Conservation (phyloP, 331 rosid species). For the Ulmus americana region DNA sequence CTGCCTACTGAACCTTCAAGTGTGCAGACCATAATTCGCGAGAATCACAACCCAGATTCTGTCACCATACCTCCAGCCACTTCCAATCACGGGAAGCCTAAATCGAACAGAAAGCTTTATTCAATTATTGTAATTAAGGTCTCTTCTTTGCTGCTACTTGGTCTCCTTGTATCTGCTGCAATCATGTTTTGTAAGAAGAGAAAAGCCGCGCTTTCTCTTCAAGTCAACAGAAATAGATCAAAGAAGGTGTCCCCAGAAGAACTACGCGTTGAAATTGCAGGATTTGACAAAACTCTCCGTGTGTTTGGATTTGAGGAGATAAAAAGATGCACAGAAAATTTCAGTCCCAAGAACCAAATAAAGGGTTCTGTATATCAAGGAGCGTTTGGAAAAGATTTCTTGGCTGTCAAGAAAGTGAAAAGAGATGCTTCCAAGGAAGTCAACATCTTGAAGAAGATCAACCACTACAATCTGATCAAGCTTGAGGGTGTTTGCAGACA, state of each 20-base stretch:
- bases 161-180: conserved; percentile 4
- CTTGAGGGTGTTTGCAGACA: conserved; percentile 52
- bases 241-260: conserved; percentile 22
- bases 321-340: conserved; percentile 35
- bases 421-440: conserved; percentile 44
- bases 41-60: not conserved
- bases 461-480: conserved; percentile 58
- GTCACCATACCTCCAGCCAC: not conserved
- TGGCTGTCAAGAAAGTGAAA: conserved; percentile 39
- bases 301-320: conserved; percentile 44
- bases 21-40: conserved; percentile 27
- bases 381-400: conserved; percentile 26
- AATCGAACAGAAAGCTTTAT: conserved; percentile 11
- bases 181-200: conserved; percentile 27
- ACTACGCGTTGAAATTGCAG: conserved; percentile 43
- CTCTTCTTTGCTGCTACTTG: conserved; percentile 16
- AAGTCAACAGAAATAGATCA: not conserved
- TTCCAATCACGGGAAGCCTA: not conserved
- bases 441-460: conserved; percentile 44
- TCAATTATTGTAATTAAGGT: conserved; percentile 22
- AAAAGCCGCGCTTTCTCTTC: conserved; percentile 7
- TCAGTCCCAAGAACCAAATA: conserved; percentile 37
- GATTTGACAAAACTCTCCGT: conserved; percentile 31
- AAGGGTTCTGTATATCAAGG: conserved; percentile 38
- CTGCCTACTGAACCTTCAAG: conserved; percentile 40